Percentiles rank a stretch among this genome's conserved stretches.
These are phyloP conservation scores for Alternaria alternata DNA, from an alignment of 2,329 filamentous ascomycete species.

Conservation along the genomic window DNA sequence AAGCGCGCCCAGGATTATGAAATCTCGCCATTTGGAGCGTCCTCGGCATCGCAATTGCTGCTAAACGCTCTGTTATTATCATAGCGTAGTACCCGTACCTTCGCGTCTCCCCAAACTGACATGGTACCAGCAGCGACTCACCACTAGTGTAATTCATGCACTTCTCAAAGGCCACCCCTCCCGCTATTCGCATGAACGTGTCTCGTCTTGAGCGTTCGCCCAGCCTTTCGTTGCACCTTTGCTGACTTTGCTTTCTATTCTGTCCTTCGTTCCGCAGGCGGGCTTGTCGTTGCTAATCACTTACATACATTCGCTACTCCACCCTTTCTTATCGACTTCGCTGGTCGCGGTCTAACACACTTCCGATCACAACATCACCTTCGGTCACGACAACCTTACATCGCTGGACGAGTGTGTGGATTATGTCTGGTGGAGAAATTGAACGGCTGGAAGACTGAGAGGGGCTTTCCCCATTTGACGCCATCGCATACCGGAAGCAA, in stretches of 20 bases:
- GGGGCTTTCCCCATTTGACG: conserved; percentile 35
- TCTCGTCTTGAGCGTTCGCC: conserved; percentile 48
- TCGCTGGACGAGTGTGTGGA: conserved; percentile 44
- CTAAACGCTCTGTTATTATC: conserved; percentile 40
- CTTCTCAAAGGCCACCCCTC: conserved; percentile 46
- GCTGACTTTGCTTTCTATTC: conserved; percentile 42
- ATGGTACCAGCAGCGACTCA: conserved; percentile 46
- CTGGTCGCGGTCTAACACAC: conserved; percentile 47
- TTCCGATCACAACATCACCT: conserved; percentile 37
- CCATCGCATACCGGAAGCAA: conserved; percentile 34
- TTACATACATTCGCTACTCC: conserved; percentile 42
- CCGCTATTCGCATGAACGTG: conserved; percentile 43
- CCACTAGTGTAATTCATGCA: conserved; percentile 50
- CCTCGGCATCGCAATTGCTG: conserved; percentile 17
- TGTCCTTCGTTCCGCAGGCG: conserved; percentile 50
- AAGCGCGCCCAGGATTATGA: conserved; percentile 17
- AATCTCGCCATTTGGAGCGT: conserved; percentile 28
- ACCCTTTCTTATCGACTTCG: conserved; percentile 33
- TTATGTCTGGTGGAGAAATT: conserved; percentile 41
- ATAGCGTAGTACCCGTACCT: conserved; percentile 26
- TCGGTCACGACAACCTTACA: conserved; percentile 22
- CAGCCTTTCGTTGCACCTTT: conserved; percentile 43
- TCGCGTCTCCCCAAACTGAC: conserved; percentile 47
- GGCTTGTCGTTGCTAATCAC: conserved; percentile 48
- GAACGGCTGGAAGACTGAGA: conserved; percentile 48